Evolutionary conservation across 2,329 filamentous ascomycete species (phyloP).

Genomic region (Didymella glomerata): DNA sequence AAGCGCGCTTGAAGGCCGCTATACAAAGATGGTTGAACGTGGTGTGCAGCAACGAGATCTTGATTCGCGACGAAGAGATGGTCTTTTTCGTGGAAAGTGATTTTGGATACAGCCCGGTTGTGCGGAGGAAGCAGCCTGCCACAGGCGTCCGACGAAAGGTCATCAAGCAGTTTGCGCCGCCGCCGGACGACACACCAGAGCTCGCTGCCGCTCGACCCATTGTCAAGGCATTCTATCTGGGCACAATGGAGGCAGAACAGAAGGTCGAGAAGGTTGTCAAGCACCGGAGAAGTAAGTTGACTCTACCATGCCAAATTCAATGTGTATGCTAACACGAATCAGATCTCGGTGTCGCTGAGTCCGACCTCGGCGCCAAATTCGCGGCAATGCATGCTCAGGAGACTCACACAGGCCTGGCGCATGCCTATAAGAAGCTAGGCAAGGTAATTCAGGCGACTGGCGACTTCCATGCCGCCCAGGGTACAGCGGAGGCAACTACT

Average conservation of each 20-base stretch:
- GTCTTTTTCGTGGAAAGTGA: slow-evolving; percentile 98
- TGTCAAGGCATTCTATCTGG: slow-evolving; percentile 95
- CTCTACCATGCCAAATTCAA: not conserved
- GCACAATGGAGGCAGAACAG: slow-evolving; percentile 95
- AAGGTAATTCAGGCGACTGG: slow-evolving; percentile 92
- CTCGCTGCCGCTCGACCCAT: slow-evolving; percentile 86
- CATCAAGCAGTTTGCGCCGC: slow-evolving; percentile 96
- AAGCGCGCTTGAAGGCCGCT: slow-evolving; percentile 83
- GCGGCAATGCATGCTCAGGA: slow-evolving; percentile 88
- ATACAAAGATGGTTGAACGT: slow-evolving; percentile 96
- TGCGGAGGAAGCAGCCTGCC: slow-evolving; percentile 94
- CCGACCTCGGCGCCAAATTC: slow-evolving; percentile 91
- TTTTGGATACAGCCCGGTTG: slow-evolving; percentile 95
- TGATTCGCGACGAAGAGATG: slow-evolving; percentile 97
- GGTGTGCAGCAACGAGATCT: slow-evolving; percentile 87
- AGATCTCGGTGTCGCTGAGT: slow-evolving; percentile 92
- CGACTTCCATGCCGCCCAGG: slow-evolving; percentile 95
- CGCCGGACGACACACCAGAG: slow-evolving; percentile 96
- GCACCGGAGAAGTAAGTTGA: slow-evolving; percentile 76
- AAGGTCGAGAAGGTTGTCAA: slow-evolving; percentile 96
- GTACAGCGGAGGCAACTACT: slow-evolving; percentile 94
- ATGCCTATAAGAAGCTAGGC: slow-evolving; percentile 93
- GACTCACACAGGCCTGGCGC: slow-evolving; percentile 83
- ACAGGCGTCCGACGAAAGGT: slow-evolving; percentile 95
- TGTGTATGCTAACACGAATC: slow-evolving; percentile 39